Evolutionary conservation across 805 yeast species (phyloP), one percentile per base, ranked within the genome.

Genomic region (Candida rishiriensis): DNA sequence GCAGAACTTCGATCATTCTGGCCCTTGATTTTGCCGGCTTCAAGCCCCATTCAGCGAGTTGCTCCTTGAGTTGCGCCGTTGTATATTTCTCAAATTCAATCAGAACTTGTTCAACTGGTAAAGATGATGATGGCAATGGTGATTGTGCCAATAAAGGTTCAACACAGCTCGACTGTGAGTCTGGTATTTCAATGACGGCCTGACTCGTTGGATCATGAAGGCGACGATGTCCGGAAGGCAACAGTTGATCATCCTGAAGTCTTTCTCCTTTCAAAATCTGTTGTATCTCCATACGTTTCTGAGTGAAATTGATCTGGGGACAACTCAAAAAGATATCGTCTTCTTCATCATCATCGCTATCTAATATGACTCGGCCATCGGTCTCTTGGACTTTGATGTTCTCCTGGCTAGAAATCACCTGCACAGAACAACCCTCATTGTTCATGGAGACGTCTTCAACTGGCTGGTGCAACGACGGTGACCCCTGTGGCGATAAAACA

Each of bases 21-120:
- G 44, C 42, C 42, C 63, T 58, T 9, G 66, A 56, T 49, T 54
- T 62, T 7, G 56, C 58, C 2, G 70, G 70, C 44, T 69, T 70
- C 41, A 72, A 49, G 1, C 69, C 72, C 72, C 72, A 69, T 16
- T 51, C 55, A 9, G 47, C 46, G 39, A 70, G 53, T 41, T 57
- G 59, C 17, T 48, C 45, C 34, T 50, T 58, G 26, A 59, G 39
- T 35, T 53, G 55, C 17, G 39, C 33, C 1, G 54, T 53, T 16
- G 49, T 36, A 39, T 43, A 51, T 29, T 47, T 50, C 9, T 46
- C 49, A 30, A 53, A 51, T 32, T 51, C 49, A 9, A 50, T 15
- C 33, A 30, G 3, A 7, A 21, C 26, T 21, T 21, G 26, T 7
- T 21, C 26, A 21, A 21, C 26, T 21, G 26, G 26, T 7, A 7